Conservation (phyloP, 805 yeast species). For the Scheffersomyces spartinae region DNA sequence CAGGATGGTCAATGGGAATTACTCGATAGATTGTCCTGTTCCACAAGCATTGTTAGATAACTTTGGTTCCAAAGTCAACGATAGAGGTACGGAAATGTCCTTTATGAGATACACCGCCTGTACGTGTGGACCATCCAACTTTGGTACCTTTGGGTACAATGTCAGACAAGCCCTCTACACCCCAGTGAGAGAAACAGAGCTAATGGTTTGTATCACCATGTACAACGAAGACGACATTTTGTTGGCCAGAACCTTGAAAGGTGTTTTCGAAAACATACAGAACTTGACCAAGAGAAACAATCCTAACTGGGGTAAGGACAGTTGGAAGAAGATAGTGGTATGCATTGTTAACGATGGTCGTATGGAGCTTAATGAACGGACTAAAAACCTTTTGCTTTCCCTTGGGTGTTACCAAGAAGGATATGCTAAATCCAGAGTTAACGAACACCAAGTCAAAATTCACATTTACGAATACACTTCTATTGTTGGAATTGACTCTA, state of each 20-base stretch:
- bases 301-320: slow-evolving; percentile 84
- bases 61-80: slow-evolving; percentile 20
- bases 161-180: slow-evolving; percentile 72
- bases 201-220: slow-evolving; percentile 78
- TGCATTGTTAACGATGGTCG: slow-evolving; percentile 90
- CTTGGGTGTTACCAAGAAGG: slow-evolving; percentile 93
- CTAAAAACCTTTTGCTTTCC: slow-evolving; percentile 73
- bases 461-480: slow-evolving; percentile 93
- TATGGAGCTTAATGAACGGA: slow-evolving; percentile 64
- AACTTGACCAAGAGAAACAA: slow-evolving; percentile 57
- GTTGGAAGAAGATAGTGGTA: slow-evolving; percentile 92
- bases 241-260: slow-evolving; percentile 77
- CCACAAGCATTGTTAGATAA: slow-evolving; percentile 25
- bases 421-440: slow-evolving; percentile 83
- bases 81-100: slow-evolving; percentile 46
- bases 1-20: slow-evolving; percentile 29
- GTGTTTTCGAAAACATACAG: slow-evolving; percentile 78
- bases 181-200: slow-evolving; percentile 73
- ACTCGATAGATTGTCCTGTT: slow-evolving; percentile 32
- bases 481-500: slow-evolving; percentile 70
- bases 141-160: slow-evolving; percentile 51
- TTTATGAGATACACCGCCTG: slow-evolving; percentile 92
- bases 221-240: slow-evolving; percentile 81
- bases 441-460: slow-evolving; percentile 68
- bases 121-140: slow-evolving; percentile 80